Base-by-base conservation (phyloP, 108 stramenopile genomes). In the Skeletonema costatum region DNA sequence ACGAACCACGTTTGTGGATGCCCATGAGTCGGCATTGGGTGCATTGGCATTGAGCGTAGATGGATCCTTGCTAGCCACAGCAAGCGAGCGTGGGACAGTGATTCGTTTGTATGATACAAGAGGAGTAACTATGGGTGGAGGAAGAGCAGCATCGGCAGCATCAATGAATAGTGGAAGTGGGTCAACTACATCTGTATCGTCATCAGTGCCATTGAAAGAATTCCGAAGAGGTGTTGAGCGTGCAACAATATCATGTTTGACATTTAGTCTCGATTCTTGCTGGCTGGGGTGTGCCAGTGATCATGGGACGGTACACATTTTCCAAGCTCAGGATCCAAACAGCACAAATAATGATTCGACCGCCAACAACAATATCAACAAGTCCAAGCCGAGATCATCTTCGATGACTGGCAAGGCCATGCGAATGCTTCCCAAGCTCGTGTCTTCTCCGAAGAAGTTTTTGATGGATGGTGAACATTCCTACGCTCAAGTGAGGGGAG, bases 241-340 rank as follows among this genome's bases (percentile, higher is more conserved):
- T 32, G 97, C 97, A 4, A 88, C 87, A 10, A 94, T 99, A 44
- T 89, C 91, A 50, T 98, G 93, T 67, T 73, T 99, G 38, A 74
- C 91, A 16, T 99, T 97, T 84, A 95, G 89, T 71, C 86, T 85
- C 74, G 88, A 95, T 41, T 77, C 86, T 48, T 77, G 85, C n/a
- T 95, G 90, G 87, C 66, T 99, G n/a, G 96, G 95, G 1, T 96
- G 97, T 80, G 88, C 94, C 32, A 89, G 87, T 73, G 97, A 99
- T 83, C 96, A 97, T 79, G 98, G 98, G 29, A 99, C 99, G 10
- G 91, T 95, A 1, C 99, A 99, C 79, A 85, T 99, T 21, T 99
- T 97, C 74, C 71, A 73, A 64, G 73, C 94, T 9, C 75, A 86
- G 51, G 81, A 77, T 51, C 51, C 71, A 16, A 59, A 56, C 51